These are phyloP conservation scores for Candida ipomoeae DNA, from an alignment of 805 yeast genomes.

Conservation along the genomic window DNA sequence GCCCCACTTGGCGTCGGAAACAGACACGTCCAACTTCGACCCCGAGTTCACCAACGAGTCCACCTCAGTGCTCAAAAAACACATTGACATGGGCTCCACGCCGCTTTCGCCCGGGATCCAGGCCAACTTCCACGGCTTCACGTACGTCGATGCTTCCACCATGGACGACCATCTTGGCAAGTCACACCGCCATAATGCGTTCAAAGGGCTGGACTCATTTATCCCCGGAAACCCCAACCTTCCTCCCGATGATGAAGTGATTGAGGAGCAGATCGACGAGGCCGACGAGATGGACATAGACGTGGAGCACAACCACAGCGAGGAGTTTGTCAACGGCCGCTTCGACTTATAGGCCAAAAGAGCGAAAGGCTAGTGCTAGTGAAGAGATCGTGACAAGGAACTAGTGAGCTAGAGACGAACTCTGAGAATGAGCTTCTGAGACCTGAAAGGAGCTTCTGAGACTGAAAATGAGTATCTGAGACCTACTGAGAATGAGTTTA, in stretches of 20 bases:
- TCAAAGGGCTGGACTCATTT: conserved; percentile 58
- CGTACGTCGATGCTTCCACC: conserved; percentile 90
- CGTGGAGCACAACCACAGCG: conserved; percentile 59
- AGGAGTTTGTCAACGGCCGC: conserved; percentile 82
- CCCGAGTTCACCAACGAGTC: conserved; percentile 95
- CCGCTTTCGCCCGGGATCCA: conserved; percentile 94
- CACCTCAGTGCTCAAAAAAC: conserved; percentile 72
- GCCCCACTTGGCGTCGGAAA: conserved; percentile 86
- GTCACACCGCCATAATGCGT: conserved; percentile 34
- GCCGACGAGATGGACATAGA: conserved; percentile 48
- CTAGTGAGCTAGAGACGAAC: too few relatives aligned
- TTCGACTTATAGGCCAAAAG: conserved; percentile 57
- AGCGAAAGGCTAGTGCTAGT: too few relatives aligned
- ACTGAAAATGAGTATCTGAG: too few relatives aligned
- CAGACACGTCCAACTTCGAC: conserved; percentile 95
- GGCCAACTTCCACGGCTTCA: conserved; percentile 94
- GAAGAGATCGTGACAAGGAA: too few relatives aligned
- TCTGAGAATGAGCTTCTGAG: too few relatives aligned
- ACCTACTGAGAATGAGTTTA: too few relatives aligned
- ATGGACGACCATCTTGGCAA: conserved; percentile 76
- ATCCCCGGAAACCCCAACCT: conserved; percentile 76
- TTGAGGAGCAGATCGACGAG: conserved; percentile 54
- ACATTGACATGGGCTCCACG: conserved; percentile 61
- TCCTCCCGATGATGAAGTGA: conserved; percentile 81
- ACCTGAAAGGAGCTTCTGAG: too few relatives aligned